Evolutionary conservation across 805 yeast species (phyloP).

Genomic region (Wickerhamomyces strasburgensis): DNA sequence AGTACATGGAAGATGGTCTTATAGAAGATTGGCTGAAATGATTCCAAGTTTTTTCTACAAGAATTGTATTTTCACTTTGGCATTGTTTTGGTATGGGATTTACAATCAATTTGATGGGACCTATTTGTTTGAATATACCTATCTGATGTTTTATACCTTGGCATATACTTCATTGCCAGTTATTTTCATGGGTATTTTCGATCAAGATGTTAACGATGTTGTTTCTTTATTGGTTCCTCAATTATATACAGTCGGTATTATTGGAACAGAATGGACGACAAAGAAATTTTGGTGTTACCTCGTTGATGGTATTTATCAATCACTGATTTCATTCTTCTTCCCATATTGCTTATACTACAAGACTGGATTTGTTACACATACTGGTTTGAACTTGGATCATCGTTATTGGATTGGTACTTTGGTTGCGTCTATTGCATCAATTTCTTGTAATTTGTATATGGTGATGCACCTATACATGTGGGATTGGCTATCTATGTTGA

Average conservation of each 20-base stretch:
- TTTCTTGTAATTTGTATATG: constrained; percentile 63
- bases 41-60: constrained; percentile 78
- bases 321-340: constrained; percentile 66
- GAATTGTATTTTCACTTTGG: constrained; percentile 68
- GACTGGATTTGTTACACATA: constrained; percentile 39
- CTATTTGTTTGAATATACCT: constrained; percentile 73
- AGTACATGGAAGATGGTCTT: constrained; percentile 86
- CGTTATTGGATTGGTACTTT: constrained; percentile 67
- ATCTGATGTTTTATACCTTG: constrained; percentile 73
- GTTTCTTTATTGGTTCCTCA: constrained; percentile 72
- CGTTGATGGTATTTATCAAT: constrained; percentile 75
- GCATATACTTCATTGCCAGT: constrained; percentile 81
- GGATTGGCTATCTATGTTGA: constrained; percentile 68
- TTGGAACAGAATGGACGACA: constrained; percentile 67
- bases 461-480: constrained; percentile 68
- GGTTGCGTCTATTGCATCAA: constrained; percentile 62
- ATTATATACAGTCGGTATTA: constrained; percentile 66
- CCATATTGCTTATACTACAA: constrained; percentile 53
- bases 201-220: constrained; percentile 71
- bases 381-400: constrained; percentile 62
- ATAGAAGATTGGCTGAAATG: constrained; percentile 77
- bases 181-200: constrained; percentile 71
- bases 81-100: constrained; percentile 78
- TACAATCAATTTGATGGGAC: constrained; percentile 74
- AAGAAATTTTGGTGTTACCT: constrained; percentile 67